Evolutionary conservation across 768 basidiomycete species (phyloP).

Genomic region (Leccinellum rugosiceps): DNA sequence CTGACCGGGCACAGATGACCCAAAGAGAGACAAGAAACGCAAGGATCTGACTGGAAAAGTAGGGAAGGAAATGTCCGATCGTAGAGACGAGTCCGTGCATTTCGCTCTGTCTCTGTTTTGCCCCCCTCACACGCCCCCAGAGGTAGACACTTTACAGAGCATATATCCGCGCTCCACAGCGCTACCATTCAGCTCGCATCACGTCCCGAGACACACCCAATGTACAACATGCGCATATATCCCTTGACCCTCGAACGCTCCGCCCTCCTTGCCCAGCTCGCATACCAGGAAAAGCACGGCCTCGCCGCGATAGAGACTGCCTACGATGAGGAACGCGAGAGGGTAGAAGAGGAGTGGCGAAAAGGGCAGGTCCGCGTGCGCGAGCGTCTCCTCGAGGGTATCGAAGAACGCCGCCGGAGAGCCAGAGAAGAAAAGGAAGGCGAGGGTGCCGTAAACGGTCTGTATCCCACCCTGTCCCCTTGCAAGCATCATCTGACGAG

Average conservation of each 20-base stretch:
- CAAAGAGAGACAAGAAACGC: slow-evolving; percentile 62
- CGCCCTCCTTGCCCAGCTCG: slow-evolving; percentile 63
- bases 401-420: slow-evolving; percentile 74
- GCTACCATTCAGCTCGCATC: slow-evolving; percentile 61
- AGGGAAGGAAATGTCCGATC: slow-evolving; percentile 70
- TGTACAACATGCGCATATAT: slow-evolving; percentile 71
- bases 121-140: slow-evolving; percentile 34
- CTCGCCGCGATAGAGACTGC: slow-evolving; percentile 64
- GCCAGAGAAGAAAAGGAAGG: slow-evolving; percentile 89
- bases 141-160: slow-evolving; percentile 60
- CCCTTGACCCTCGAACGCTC: slow-evolving; percentile 76
- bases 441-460: slow-evolving; percentile 73
- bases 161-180: slow-evolving; percentile 55
- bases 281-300: slow-evolving; percentile 65
- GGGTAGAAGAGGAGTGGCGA: slow-evolving; percentile 81
- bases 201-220: slow-evolving; percentile 59
- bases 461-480: slow-evolving; percentile 11
- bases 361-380: slow-evolving; percentile 71
- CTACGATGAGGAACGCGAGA: slow-evolving; percentile 76
- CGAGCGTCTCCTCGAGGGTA: slow-evolving; percentile 77
- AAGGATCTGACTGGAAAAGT: slow-evolving; percentile 69
- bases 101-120: slow-evolving; percentile 1
- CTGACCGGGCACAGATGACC: slow-evolving; percentile 35
- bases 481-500: slow-evolving; percentile 1
- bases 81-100: slow-evolving; percentile 68